Evolutionary conservation across 2,329 filamentous ascomycete species (phyloP), one percentile per base, ranked within the genome.

Genomic region (Neoscytalidium dimidiatum): DNA sequence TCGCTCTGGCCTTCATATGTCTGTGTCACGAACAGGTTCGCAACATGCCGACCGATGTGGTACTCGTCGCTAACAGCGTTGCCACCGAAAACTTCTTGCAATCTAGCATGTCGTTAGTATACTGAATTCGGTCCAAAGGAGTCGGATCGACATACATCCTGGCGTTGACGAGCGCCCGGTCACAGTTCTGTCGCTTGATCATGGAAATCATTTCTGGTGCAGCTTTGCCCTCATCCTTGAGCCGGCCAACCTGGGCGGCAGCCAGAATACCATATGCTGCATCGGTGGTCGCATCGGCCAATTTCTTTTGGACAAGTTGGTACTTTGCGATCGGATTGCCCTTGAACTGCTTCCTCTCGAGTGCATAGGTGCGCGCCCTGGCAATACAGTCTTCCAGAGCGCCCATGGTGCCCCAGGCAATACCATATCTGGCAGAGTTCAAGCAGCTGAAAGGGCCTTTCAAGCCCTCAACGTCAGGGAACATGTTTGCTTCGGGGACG

Each of bases 41-140:
- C 90, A 66, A 97, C 95, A 81, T 98, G 95, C 68, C 95, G 88
- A 17, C 92, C 95, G 73, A 99, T 97, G 67, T 89, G 88, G 74
- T 98, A 99, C 81, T 99, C 95, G 72, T 99, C 95, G 74, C 93
- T 97, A 57, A 95, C 92, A n/a, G 95, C 95, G 75, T 99, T 99
- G 31, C 95, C 95, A 65, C 95, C 95, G 80, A 99, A 97, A 23
- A 99, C 87, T 81, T 99, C 95, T 79, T 99, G 95, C 67, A 99
- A 82, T 67, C 85, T 88, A 66, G 17, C 48, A 23, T 49, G 33
- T 57, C 41, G 63, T 70, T 51, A 70, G 69, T 68, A 46, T 31
- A n/a, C 23, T 43, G 11, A 51, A 14, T 28, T 8, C 21, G 41
- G 28, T 35, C 46, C 11, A 33, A 35, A 43, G 38, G 19, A 41